Evolutionary conservation across 179 eudicot species (phyloP), one percentile per base, ranked within the genome.

Genomic region (Beta corolliflora): DNA sequence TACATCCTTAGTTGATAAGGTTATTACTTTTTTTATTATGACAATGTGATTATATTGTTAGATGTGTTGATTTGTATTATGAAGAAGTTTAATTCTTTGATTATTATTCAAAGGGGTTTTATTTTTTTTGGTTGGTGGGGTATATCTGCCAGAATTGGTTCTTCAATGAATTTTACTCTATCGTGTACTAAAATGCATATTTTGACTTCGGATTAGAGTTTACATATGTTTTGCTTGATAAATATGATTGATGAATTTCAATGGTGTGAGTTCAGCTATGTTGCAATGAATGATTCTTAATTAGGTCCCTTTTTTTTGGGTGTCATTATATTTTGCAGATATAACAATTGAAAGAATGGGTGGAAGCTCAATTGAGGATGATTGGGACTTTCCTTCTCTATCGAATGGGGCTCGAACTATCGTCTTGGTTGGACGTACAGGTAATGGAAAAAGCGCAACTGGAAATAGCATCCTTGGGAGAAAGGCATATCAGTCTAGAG

Each of bases 391-490:
- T 25, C 72, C 93, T 48, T 76, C 88, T 54, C 81, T 87, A 63
- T 81, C 85, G 0, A 90, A 86, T 82, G 88, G 78, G 25, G 85
- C 84, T 74, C 90, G 92, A 3, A 94, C 93, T 8, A 69, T 96
- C 23, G 94, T 96, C 79, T 83, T 96, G 83, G 91, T 94, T 61
- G 99, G 99, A 12, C 88, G 96, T n/a, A 91, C 93, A 0, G 99
- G 99, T 5, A 91, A 94, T 79, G 99, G 99, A 1, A 96, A 96
- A 80, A 96, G 99, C 78, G 98, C 99, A 0, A 94, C 98, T 1
- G 98, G 97, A 21, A 96, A 96, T 79, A 92, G 96, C 78, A 91
- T 96, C 41, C 82, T 94, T 70, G 89, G 92, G 31, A 80, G 80
- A 80, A 91, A 90, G 81, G 92, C 82, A 9, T 96, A 93, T 80